Percentiles rank a stretch among this genome's conserved stretches.
Evolutionary conservation across 1,139 yeast species (phyloP).

Genomic region (Yamadazyma spencermartinsiae): DNA sequence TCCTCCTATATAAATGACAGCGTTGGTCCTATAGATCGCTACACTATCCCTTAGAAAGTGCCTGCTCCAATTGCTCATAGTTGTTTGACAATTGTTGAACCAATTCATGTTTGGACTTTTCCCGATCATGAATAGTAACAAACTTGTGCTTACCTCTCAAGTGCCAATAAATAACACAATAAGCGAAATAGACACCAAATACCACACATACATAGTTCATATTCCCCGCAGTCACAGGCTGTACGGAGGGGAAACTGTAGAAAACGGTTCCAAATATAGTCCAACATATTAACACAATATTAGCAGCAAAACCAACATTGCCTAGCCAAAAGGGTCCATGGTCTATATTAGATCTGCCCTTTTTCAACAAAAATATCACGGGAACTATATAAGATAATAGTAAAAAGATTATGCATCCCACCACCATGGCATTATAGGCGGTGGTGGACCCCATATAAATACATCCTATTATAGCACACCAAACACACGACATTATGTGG

Average conservation of each 20-base stretch:
- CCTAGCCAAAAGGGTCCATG: conserved; percentile 55
- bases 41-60: no score
- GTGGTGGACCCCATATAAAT: conserved; percentile 44
- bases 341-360: conserved; percentile 36
- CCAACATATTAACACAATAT: conserved; percentile 27
- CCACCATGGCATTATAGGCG: conserved; percentile 42
- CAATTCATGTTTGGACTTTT: conserved; percentile 23
- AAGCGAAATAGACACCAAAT: conserved; percentile 32
- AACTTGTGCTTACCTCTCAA: conserved; percentile 38
- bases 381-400: conserved; percentile 39
- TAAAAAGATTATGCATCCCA: conserved; percentile 38
- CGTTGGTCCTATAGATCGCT: no score
- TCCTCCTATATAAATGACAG: no score
- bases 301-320: conserved; percentile 22
- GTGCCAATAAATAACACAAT: conserved; percentile 39
- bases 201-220: conserved; percentile 51
- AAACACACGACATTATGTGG: conserved; percentile 35
- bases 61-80: conserved; percentile 16
- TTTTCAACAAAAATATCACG: conserved; percentile 28
- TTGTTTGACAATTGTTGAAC: conserved; percentile 29
- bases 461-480: conserved; percentile 40
- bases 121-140: conserved; percentile 26
- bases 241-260: conserved; percentile 44
- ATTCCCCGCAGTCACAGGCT: conserved; percentile 44
- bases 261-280: conserved; percentile 42